A percentile compares a stretch with the other conserved stretches of the same genome.
phyloP scores from a whole-genome alignment of 495 filamentous ascomycete species.

The Viridothelium virens region DNA sequence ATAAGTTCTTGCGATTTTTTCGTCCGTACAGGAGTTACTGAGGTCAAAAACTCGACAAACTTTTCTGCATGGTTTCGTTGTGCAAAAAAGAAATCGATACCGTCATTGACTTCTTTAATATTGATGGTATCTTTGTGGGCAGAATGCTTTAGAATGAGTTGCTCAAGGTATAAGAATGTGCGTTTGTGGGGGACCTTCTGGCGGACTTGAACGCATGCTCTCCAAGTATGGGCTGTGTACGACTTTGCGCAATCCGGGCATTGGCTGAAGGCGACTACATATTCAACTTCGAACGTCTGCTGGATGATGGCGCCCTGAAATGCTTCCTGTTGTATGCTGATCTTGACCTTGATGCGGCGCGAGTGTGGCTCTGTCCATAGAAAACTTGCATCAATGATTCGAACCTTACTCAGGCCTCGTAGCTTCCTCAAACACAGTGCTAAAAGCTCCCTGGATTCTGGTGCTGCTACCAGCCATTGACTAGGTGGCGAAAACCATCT shows the following conservation, averaged over 20 bases:
- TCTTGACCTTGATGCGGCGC: slow-evolving; percentile 78
- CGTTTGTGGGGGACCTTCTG: slow-evolving; percentile 97
- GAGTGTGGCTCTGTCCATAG: slow-evolving; percentile 99
- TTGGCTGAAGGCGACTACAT: slow-evolving; percentile 79
- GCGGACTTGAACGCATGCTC: slow-evolving; percentile 80
- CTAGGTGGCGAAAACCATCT: slow-evolving; percentile 83
- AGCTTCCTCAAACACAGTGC: slow-evolving; percentile 81
- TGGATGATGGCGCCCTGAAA: slow-evolving; percentile 73
- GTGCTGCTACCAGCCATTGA: slow-evolving; percentile 73
- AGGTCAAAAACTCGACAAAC: slow-evolving; percentile 82
- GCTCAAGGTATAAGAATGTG: slow-evolving; percentile 93
- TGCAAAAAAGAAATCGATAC: slow-evolving; percentile 89
- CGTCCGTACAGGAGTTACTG: slow-evolving; percentile 65
- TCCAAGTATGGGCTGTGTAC: slow-evolving; percentile 89
- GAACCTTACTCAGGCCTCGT: slow-evolving; percentile 70
- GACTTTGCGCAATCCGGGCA: slow-evolving; percentile 87
- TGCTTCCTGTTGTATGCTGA: slow-evolving; percentile 79
- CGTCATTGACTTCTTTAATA: slow-evolving; percentile 89
- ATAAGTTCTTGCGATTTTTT: slow-evolving; percentile 91
- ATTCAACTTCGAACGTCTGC: slow-evolving; percentile 90
- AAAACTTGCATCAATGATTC: slow-evolving; percentile 91
- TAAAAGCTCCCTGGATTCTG: slow-evolving; percentile 81
- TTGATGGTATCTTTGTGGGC: slow-evolving; percentile 92
- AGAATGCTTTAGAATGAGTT: slow-evolving; percentile 86
- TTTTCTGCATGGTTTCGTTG: slow-evolving; percentile 86